These are phyloP conservation scores for Acacia pycnantha DNA, from an alignment of 331 rosid species.

Conservation along the genomic window DNA sequence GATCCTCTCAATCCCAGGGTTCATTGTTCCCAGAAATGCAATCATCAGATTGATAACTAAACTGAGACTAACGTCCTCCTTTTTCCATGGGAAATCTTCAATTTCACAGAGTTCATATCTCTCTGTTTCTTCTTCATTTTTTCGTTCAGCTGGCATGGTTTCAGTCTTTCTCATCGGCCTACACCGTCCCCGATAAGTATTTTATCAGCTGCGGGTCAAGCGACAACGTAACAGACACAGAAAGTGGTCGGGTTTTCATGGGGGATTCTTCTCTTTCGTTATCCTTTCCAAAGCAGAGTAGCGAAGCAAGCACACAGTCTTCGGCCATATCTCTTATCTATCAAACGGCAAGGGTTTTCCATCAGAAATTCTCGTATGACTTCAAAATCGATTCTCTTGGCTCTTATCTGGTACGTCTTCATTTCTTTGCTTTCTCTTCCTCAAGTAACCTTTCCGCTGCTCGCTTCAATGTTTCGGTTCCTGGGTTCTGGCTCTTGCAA, in stretches of 20 bases:
- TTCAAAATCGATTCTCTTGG: conserved; percentile 7
- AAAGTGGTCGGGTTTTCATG: not conserved
- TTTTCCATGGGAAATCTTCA: conserved; percentile 21
- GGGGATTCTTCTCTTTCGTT: conserved; percentile 25
- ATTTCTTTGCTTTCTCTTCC: conserved; percentile 40
- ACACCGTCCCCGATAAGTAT: conserved; percentile 21
- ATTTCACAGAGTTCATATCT: not conserved
- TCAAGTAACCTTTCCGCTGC: conserved; percentile 24
- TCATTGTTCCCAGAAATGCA: not conserved
- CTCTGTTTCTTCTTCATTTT: conserved; percentile 18
- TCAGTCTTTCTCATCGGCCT: conserved; percentile 19
- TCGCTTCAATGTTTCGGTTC: conserved; percentile 37
- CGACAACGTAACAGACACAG: not conserved
- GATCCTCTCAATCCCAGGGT: not conserved
- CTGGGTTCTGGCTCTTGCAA: conserved; percentile 24
- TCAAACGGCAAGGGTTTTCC: conserved; percentile 27
- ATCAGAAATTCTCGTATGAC: conserved; percentile 9
- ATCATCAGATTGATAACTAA: not conserved
- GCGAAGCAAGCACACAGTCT: not conserved
- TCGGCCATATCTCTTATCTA: conserved; percentile 19
- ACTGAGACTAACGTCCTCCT: not conserved
- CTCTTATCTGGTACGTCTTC: conserved; percentile 46
- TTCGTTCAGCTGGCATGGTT: conserved; percentile 13
- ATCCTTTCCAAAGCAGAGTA: conserved; percentile 8
- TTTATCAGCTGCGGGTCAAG: conserved; percentile 51